Conservation (phyloP, 345 rosid species). For the Bruguiera gymnorhiza region DNA sequence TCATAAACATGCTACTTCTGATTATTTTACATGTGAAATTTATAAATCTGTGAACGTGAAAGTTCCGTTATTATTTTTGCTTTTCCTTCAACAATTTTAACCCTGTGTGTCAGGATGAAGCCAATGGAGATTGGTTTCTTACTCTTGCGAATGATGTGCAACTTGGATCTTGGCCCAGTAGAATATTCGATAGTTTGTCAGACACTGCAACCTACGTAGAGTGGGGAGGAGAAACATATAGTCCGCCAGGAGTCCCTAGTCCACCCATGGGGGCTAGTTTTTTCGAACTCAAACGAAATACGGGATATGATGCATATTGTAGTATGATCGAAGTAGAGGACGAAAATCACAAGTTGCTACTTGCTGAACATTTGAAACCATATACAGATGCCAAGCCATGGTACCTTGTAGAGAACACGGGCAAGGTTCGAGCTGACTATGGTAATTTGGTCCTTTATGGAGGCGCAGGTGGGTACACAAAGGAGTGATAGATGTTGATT, state of each 20-base stretch:
- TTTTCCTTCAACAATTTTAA: too few relatives aligned
- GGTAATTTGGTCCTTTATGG: too few relatives aligned
- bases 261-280: constrained; percentile 18
- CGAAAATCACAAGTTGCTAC: not conserved
- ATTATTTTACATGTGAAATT: too few relatives aligned
- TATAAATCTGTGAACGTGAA: too few relatives aligned
- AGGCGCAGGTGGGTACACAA: too few relatives aligned
- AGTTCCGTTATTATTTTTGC: too few relatives aligned
- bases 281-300: fast-evolving
- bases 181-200: constrained; percentile 6
- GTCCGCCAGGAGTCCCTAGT: constrained; percentile 4
- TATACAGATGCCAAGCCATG: too few relatives aligned
- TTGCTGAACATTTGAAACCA: too few relatives aligned
- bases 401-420: too few relatives aligned
- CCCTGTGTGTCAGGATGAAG: not conserved
- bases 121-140: constrained; percentile 10
- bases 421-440: too few relatives aligned
- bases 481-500: too few relatives aligned
- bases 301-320: not conserved
- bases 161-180: constrained; percentile 18
- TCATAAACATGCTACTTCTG: too few relatives aligned
- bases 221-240: constrained; percentile 23
- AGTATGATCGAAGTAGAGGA: fast-evolving
- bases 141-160: not conserved
- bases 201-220: constrained; percentile 5